Evolutionary conservation across 108 stramenopile genomes (phyloP), one percentile per base, ranked within the genome.

Genomic region (Cyclotella baltica): DNA sequence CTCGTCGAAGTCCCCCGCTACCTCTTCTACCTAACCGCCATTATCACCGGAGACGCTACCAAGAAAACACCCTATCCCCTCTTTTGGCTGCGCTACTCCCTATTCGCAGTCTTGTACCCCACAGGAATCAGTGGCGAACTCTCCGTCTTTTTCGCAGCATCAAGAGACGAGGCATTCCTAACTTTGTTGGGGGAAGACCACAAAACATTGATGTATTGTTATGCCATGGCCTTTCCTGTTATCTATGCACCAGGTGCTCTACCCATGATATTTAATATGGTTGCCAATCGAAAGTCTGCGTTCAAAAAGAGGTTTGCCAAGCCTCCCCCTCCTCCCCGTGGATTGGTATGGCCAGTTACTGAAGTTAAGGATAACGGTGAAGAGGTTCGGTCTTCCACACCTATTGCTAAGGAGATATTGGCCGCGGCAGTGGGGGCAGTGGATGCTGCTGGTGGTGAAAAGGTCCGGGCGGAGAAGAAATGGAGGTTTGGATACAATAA

Each of bases 201-300:
- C 51, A 50, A 86, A 65, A 56, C 68, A 31, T 0, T 80, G 67
- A 73, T 82, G 55, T 91, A 88, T 72, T 74, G 81, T 36, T 92
- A 88, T 59, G 75, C 91, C 55, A 87, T 76, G 35, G 34, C 88
- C 30, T 76, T 96, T 19, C 93, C 94, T 20, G 67, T 80, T 15
- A 69, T 97, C 18, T 98, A 98, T 80, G 80, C 90, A 31, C 92
- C 95, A 28, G 96, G 95, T 43, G 86, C 87, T 0, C 91, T 92
- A n/a, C 90, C 87, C 61, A 98, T 98, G 98, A 96, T 96, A 68
- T 57, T 95, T 75, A 97, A 98, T 88, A 98, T 98, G 98, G 91
- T 83, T 20, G 86, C 77, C 38, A 97, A 98, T 73, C 83, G 98
- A 33, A 95, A 92, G 67, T 86, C 66, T 25, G 95, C 96, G 33